phyloP scores from a whole-genome alignment of 164 flowering plant species.

The Amborella trichopoda region DNA sequence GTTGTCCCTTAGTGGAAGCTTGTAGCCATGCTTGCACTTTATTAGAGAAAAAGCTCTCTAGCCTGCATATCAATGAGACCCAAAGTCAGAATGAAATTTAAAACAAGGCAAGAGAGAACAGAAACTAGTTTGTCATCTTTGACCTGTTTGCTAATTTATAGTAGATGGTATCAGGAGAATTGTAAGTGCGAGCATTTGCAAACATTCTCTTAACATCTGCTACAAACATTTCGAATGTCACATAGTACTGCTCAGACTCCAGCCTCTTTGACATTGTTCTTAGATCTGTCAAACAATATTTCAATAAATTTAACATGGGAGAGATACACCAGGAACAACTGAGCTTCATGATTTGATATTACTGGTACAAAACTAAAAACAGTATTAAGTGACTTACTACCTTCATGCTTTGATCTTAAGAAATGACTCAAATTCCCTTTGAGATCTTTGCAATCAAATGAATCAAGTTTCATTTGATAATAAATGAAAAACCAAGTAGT shows the following conservation, averaged over 20 bases:
- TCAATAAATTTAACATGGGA: too few species aligned
- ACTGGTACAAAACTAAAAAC: too few species aligned
- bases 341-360: too few species aligned
- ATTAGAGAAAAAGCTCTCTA: slow-evolving; percentile 61
- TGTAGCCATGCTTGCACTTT: slow-evolving; percentile 68
- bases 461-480: too few species aligned
- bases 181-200: slow-evolving; percentile 80
- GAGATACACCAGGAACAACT: too few species aligned
- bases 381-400: too few species aligned
- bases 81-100: background rate
- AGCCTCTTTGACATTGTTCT: slow-evolving; percentile 89
- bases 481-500: too few species aligned
- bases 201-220: slow-evolving; percentile 91
- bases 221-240: slow-evolving; percentile 96
- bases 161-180: slow-evolving; percentile 93
- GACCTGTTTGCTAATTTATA: slow-evolving; percentile 91
- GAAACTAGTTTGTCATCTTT: slow-evolving; percentile 3
- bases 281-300: slow-evolving; percentile 78
- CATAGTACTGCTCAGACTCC: slow-evolving; percentile 86
- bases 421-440: too few species aligned
- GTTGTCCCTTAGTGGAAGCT: slow-evolving; percentile 44
- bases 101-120: background rate
- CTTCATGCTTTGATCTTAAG: too few species aligned
- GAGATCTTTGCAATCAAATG: too few species aligned
- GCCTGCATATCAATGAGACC: slow-evolving; percentile 26